These are phyloP conservation scores for Pseudogymnoascus sp. DNA, from an alignment of 2,329 filamentous ascomycete genomes.

Conservation along the genomic window DNA sequence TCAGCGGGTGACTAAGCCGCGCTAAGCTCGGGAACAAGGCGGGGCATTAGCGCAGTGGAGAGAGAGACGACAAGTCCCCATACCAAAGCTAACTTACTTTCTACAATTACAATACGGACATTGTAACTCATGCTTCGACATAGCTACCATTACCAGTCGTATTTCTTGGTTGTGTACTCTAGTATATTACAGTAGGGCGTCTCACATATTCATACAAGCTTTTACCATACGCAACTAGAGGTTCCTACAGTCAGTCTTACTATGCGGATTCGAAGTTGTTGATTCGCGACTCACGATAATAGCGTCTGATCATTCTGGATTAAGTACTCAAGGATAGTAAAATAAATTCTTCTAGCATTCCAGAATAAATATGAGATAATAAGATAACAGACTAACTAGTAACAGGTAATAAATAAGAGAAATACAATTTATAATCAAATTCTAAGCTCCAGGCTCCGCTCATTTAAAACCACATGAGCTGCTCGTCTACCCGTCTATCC, in stretches of 20 bases:
- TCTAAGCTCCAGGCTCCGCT: neutral
- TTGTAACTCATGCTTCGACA: no score
- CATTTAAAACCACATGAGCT: neutral
- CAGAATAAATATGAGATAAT: neutral
- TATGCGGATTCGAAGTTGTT: neutral
- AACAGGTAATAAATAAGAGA: neutral
- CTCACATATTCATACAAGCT: no score
- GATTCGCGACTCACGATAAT: neutral
- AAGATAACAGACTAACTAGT: neutral
- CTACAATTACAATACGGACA: neutral
- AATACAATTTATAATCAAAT: neutral
- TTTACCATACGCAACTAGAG: no score
- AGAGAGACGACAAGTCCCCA: neutral
- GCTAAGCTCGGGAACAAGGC: neutral
- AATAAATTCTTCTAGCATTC: neutral
- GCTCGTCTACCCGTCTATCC: neutral
- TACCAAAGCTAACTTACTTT: neutral
- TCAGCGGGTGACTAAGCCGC: neutral
- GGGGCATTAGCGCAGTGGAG: neutral
- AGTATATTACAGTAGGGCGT: no score
- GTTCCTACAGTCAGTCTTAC: neutral
- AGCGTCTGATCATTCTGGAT: neutral
- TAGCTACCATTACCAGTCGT: neutral
- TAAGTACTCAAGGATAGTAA: neutral
- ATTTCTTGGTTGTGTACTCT: neutral